These are phyloP conservation scores for Lachnellula occidentalis DNA, from an alignment of 2,329 filamentous ascomycete species.

Conservation along the genomic window DNA sequence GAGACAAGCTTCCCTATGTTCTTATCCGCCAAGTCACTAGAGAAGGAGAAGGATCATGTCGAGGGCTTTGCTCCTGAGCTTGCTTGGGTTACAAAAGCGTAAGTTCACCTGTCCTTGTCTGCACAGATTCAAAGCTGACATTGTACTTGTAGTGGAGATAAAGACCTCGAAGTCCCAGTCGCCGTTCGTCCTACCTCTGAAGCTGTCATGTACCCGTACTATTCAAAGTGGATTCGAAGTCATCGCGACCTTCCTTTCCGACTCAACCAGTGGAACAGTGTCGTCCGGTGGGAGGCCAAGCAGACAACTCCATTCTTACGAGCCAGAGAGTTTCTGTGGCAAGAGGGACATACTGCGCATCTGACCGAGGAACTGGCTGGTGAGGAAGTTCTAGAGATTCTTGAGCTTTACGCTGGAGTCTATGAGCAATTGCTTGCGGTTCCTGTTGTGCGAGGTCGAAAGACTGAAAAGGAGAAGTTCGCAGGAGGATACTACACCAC, in stretches of 20 bases:
- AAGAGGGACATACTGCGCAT: conserved; percentile 80
- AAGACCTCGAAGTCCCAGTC: conserved; percentile 77
- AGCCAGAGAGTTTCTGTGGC: conserved; percentile 95
- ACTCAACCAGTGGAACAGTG: conserved; percentile 96
- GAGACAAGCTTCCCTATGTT: conserved; percentile 98
- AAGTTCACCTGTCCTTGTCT: conserved; percentile 32
- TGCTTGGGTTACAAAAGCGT: conserved; percentile 83
- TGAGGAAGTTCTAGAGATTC: conserved; percentile 84
- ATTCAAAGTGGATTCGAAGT: conserved; percentile 92
- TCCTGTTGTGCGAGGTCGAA: conserved; percentile 84
- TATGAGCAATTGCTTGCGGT: conserved; percentile 94
- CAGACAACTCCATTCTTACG: conserved; percentile 82
- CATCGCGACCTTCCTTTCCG: conserved; percentile 91
- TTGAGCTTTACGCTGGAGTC: conserved; percentile 86
- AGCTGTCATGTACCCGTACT: conserved; percentile 92
- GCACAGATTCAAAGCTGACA: conserved; percentile 21
- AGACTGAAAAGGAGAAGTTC: conserved; percentile 98
- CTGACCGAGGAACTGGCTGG: conserved; percentile 76
- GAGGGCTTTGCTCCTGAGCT: conserved; percentile 96
- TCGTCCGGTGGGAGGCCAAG: conserved; percentile 96
- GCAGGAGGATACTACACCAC: conserved; percentile 95
- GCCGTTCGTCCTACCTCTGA: conserved; percentile 65
- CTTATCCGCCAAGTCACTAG: conserved; percentile 80
- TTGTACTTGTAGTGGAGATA: conserved; percentile 62
- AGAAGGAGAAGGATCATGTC: conserved; percentile 82